phyloP scores from a whole-genome alignment of 164 flowering plant genomes.

The Chimonanthus praecox region DNA sequence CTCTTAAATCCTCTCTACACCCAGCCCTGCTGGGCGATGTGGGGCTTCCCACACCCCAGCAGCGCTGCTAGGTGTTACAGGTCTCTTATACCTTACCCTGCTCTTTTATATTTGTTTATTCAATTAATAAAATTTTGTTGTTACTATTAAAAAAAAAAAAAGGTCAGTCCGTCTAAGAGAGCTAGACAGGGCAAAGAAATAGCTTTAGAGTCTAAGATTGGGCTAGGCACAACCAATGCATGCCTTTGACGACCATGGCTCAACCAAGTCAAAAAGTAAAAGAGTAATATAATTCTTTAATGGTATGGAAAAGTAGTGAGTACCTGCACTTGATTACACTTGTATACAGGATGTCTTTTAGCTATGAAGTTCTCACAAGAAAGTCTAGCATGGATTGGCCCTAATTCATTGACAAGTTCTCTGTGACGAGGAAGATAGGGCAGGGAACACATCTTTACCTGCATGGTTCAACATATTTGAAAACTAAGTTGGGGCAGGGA shows the following conservation, averaged over 20 bases:
- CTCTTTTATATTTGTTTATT: too few relatives aligned
- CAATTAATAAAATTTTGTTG: too few relatives aligned
- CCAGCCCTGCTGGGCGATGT: too few relatives aligned
- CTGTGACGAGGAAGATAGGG: slow-evolving; percentile 73
- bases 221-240: too few relatives aligned
- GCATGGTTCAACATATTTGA: slow-evolving; percentile 7
- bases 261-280: not conserved
- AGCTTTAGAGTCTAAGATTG: too few relatives aligned
- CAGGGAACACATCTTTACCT: slow-evolving; percentile 66
- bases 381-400: slow-evolving; percentile 65
- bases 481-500: slow-evolving; percentile 55
- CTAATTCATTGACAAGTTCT: slow-evolving; percentile 61
- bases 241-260: not conserved
- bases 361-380: slow-evolving; percentile 44
- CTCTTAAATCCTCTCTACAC: too few relatives aligned
- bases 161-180: too few relatives aligned
- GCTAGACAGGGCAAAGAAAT: too few relatives aligned
- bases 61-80: too few relatives aligned
- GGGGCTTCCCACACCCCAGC: too few relatives aligned
- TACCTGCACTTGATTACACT: slow-evolving; percentile 86
- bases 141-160: too few relatives aligned
- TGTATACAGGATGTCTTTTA: slow-evolving; percentile 69
- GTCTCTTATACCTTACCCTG: too few relatives aligned
- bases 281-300: not conserved
- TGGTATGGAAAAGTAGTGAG: not conserved